Conservation (phyloP, 345 rosid genomes). For the Ailanthus altissimus region DNA sequence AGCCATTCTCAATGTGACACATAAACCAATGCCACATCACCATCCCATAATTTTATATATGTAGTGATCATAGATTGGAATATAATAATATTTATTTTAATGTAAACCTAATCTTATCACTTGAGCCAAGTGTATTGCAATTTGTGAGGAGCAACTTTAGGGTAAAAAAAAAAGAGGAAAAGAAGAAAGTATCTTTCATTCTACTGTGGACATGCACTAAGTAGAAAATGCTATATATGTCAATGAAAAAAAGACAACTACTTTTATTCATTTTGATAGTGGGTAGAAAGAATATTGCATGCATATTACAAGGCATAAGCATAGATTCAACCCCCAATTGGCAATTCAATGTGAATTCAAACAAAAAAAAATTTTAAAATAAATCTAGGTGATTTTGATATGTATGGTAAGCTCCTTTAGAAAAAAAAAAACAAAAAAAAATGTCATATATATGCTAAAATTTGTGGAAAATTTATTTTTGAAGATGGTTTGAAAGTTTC, state of each 20-base stretch:
- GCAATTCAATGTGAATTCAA: not conserved
- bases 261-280: not conserved
- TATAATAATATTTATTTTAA: not conserved
- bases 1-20: not conserved
- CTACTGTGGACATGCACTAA: not conserved
- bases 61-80: not conserved
- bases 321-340: too few relatives aligned
- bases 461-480: too few relatives aligned
- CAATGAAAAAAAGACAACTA: not conserved
- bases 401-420: too few relatives aligned
- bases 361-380: not conserved
- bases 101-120: not conserved
- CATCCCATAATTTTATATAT: not conserved
- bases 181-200: not conserved
- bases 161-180: not conserved
- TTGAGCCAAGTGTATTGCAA: not conserved
- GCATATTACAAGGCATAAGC: not conserved
- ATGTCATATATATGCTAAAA: too few relatives aligned
- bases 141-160: not conserved
- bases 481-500: too few relatives aligned
- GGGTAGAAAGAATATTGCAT: not conserved
- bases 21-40: not conserved
- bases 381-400: too few relatives aligned
- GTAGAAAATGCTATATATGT: not conserved
- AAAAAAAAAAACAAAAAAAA: too few relatives aligned